Conservation (phyloP, 192 early-diverging fungal species). For the Coemansia sp. region DNA sequence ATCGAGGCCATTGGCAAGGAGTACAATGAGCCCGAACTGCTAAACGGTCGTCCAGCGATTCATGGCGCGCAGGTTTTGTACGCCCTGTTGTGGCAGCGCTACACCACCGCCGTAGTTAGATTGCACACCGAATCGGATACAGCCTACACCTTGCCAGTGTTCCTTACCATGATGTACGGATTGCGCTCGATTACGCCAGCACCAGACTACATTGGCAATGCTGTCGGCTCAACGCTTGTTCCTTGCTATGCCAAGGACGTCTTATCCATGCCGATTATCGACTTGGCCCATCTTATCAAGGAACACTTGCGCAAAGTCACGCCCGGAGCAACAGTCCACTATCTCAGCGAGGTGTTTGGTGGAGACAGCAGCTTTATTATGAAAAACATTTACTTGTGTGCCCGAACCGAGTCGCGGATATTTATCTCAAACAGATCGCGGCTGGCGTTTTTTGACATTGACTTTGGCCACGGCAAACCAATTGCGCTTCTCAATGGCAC, state of each 20-base stretch:
- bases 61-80: not conserved
- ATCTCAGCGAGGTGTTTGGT: conserved; percentile 6
- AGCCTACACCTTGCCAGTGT: conserved; percentile 1
- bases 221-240: conserved; percentile 16
- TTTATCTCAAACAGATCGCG: conserved; percentile 32
- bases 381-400: conserved; percentile 8
- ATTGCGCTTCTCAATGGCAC: not conserved
- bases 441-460: conserved; percentile 21
- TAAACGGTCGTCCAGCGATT: not conserved
- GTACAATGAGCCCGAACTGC: not conserved
- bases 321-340: conserved; percentile 21
- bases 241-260: conserved; percentile 5
- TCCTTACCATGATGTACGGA: conserved; percentile 25
- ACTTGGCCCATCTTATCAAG: conserved; percentile 21
- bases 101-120: not conserved
- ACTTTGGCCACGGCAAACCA: conserved; percentile 27
- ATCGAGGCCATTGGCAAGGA: not conserved
- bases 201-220: conserved; percentile 35
- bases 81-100: not conserved
- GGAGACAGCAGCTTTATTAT: conserved; percentile 11
- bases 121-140: not conserved
- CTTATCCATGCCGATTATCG: conserved; percentile 11
- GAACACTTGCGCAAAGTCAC: conserved; percentile 15
- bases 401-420: conserved; percentile 6
- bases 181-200: conserved; percentile 13